Evolutionary conservation across 768 basidiomycete species (phyloP).

Genomic region (Rhodotorula taiwanensis): DNA sequence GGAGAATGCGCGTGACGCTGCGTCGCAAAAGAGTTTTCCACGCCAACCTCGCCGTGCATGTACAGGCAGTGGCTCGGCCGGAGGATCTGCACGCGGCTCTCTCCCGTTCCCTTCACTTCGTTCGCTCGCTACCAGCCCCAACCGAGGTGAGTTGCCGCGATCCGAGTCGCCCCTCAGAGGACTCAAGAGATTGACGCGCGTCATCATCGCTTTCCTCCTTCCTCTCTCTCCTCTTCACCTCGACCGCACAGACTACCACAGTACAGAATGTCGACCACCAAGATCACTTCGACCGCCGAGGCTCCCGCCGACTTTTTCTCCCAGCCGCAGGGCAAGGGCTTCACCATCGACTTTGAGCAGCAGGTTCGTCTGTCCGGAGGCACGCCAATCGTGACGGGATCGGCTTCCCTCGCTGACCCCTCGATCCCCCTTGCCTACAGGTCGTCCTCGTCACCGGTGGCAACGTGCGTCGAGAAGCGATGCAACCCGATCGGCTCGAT

Average conservation of each 20-base stretch:
- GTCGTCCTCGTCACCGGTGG: constrained; percentile 56
- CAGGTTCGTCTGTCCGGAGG: constrained; percentile 4
- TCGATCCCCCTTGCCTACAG: constrained; percentile 28
- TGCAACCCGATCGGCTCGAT: not conserved
- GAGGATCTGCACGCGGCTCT: not conserved
- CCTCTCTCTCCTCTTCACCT: not conserved
- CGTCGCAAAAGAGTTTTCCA: no score
- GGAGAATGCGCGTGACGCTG: no score
- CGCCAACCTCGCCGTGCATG: no score
- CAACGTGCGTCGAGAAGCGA: constrained; percentile 13
- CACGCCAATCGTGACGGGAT: no score
- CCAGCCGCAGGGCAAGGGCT: constrained; percentile 7
- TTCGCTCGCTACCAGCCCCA: no score
- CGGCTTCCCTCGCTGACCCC: not conserved
- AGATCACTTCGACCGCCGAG: constrained; percentile 16
- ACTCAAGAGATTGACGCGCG: not conserved
- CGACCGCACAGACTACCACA: not conserved
- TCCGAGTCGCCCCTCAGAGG: not conserved
- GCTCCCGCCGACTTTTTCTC: constrained; percentile 27
- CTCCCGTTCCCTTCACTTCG: not conserved
- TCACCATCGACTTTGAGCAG: constrained; percentile 30
- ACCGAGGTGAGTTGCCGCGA: no score
- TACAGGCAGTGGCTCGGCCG: not conserved
- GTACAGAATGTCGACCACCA: constrained; percentile 23
- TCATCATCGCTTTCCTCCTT: not conserved